A percentile compares a stretch with the other conserved stretches of the same genome.
These are phyloP conservation scores for Oryza glaberrima DNA, from an alignment of 176 grass and related monocot species.

Conservation along the genomic window DNA sequence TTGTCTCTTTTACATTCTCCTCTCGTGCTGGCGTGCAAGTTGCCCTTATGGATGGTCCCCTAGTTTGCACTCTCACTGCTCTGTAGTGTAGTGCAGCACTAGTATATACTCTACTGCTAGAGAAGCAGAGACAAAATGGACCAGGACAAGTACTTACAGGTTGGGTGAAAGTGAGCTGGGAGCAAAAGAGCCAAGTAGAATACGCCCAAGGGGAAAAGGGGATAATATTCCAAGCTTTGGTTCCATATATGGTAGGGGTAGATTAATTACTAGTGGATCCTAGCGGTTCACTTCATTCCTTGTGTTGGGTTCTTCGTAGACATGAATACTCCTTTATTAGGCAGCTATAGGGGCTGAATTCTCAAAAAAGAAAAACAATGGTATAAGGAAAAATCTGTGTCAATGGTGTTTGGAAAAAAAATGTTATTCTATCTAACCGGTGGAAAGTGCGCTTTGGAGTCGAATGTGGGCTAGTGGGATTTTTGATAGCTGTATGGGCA, in stretches of 20 bases:
- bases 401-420: neutral
- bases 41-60: slow-evolving; percentile 13
- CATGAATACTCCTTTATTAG: neutral
- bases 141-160: slow-evolving; percentile 12
- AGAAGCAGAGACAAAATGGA: slow-evolving; percentile 15
- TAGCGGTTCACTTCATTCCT: neutral
- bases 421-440: neutral
- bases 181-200: neutral
- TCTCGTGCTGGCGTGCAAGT: neutral
- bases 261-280: neutral
- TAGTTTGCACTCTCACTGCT: neutral
- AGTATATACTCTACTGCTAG: neutral
- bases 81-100: neutral
- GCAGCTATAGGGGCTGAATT: neutral
- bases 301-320: neutral
- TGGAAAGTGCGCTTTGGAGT: too few relatives aligned
- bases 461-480: too few relatives aligned
- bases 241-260: neutral
- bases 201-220: slow-evolving; percentile 16
- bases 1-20: neutral
- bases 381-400: neutral
- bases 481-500: too few relatives aligned
- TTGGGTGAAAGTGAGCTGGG: slow-evolving; percentile 9
- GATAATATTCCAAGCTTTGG: neutral
- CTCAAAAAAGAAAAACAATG: neutral